Conservation (phyloP, 306 rosid species). For the Lathyrus oleraceus region DNA sequence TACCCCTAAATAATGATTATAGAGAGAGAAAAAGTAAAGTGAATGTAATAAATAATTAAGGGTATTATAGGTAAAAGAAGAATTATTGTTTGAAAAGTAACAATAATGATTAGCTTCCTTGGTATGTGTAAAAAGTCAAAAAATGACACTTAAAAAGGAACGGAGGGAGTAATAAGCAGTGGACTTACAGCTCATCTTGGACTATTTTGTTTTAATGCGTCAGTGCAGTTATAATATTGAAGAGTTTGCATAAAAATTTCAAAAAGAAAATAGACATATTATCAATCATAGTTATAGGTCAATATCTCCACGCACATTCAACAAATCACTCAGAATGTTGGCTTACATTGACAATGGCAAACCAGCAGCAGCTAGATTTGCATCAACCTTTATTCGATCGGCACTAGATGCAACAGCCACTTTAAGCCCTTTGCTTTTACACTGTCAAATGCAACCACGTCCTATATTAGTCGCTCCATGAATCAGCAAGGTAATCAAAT, state of each 20-base stretch:
- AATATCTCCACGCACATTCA: slow-evolving; percentile 27
- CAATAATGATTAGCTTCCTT: too few species aligned
- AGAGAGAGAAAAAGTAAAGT: too few species aligned
- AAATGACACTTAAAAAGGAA: too few species aligned
- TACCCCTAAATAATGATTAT: too few species aligned
- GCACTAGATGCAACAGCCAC: slow-evolving; percentile 99
- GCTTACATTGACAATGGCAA: slow-evolving; percentile 83
- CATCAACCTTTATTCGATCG: slow-evolving; percentile 96
- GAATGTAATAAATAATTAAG: too few species aligned
- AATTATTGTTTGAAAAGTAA: too few species aligned
- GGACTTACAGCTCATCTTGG: slow-evolving; percentile 25
- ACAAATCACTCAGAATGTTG: slow-evolving; percentile 32
- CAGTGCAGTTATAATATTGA: slow-evolving; percentile 3
- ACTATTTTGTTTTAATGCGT: slow-evolving; percentile 22
- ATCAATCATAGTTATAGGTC: slow-evolving; percentile 23
- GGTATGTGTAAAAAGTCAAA: too few species aligned
- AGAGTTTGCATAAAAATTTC: background rate
- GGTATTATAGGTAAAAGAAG: too few species aligned
- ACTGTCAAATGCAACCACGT: slow-evolving; percentile 48
- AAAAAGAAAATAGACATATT: background rate
- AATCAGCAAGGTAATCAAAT: slow-evolving; percentile 35
- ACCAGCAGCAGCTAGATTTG: slow-evolving; percentile 89
- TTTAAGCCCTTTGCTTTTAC: slow-evolving; percentile 89
- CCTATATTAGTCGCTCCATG: slow-evolving; percentile 34
- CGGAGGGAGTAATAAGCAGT: slow-evolving; percentile 3